phyloP scores from a whole-genome alignment of 169 alveolate genomes.

The Condylostoma magnum region DNA sequence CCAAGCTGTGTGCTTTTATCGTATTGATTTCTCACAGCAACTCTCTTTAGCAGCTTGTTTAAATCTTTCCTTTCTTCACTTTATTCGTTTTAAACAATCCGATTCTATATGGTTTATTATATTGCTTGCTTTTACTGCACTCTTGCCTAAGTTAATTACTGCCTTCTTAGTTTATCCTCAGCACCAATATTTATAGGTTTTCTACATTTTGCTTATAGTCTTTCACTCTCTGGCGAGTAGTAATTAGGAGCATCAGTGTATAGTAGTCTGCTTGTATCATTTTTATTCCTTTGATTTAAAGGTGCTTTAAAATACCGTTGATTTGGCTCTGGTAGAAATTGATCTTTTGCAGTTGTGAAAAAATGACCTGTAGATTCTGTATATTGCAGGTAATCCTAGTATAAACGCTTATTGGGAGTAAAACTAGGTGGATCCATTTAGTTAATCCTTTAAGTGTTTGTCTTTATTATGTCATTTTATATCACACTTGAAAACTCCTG shows the following conservation, averaged over 20 bases:
- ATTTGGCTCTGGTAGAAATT: not conserved
- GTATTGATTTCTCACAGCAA: too few species aligned
- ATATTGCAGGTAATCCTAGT: not conserved
- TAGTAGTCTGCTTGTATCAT: conserved; percentile 6
- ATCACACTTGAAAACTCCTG: not conserved
- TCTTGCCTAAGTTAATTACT: too few species aligned
- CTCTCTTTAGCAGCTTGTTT: too few species aligned
- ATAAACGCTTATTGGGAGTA: not conserved
- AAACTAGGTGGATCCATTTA: not conserved
- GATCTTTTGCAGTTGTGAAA: not conserved
- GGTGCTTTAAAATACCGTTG: not conserved
- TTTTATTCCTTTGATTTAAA: not conserved
- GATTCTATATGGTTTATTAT: too few species aligned
- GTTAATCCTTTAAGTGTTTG: not conserved
- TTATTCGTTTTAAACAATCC: too few species aligned
- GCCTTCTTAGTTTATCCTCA: conserved; percentile 11
- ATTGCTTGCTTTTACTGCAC: too few species aligned
- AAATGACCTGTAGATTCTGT: not conserved
- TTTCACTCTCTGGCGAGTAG: not conserved
- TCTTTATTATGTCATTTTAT: not conserved
- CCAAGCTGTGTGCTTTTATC: too few species aligned
- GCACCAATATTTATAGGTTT: conserved; percentile 23
- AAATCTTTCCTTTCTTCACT: too few species aligned
- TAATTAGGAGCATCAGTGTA: not conserved
- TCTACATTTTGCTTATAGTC: not conserved